Evolutionary conservation across 2,329 filamentous ascomycete species (phyloP).

Genomic region (Sporothrix pallida): DNA sequence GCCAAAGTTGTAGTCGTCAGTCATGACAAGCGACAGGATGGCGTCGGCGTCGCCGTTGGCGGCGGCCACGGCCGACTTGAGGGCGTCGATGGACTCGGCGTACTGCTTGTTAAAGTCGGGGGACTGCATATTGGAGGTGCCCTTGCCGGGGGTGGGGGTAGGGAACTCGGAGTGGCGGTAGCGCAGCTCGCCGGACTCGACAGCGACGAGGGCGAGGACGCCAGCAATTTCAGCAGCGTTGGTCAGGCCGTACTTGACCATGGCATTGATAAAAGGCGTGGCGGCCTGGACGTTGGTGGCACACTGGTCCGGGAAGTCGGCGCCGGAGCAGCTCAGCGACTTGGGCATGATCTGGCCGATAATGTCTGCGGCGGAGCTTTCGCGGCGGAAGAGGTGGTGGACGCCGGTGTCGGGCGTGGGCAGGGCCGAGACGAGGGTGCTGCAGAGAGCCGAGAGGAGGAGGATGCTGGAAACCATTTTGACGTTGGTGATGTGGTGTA

Average conservation of each 20-base stretch:
- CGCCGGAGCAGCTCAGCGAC: conserved; percentile 59
- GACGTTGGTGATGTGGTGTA: not conserved
- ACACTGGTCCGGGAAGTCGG: conserved; percentile 62
- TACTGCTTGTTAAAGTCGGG: conserved; percentile 53
- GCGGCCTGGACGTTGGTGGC: conserved; percentile 68
- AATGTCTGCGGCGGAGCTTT: conserved; percentile 45
- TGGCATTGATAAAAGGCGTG: conserved; percentile 59
- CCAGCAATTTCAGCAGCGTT: conserved; percentile 68
- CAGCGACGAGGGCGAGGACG: conserved; percentile 71
- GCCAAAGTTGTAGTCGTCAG: conserved; percentile 61
- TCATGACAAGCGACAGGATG: conserved; percentile 53
- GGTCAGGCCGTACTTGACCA: conserved; percentile 63
- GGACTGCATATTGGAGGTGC: conserved; percentile 65
- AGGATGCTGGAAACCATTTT: not conserved
- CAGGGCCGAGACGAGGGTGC: conserved; percentile 17
- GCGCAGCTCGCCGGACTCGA: conserved; percentile 72
- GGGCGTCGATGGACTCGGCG: conserved; percentile 51
- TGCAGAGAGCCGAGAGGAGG: conserved; percentile 15
- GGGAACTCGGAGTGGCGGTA: conserved; percentile 68
- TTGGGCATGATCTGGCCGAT: conserved; percentile 63
- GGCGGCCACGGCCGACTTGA: conserved; percentile 44
- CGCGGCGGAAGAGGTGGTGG: conserved; percentile 25
- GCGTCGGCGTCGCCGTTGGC: conserved; percentile 46
- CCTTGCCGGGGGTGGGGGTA: conserved; percentile 72
- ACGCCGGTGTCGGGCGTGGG: not conserved